These are phyloP conservation scores for Monosporascus ibericus DNA, from an alignment of 2,329 filamentous ascomycete genomes.

Conservation along the genomic window DNA sequence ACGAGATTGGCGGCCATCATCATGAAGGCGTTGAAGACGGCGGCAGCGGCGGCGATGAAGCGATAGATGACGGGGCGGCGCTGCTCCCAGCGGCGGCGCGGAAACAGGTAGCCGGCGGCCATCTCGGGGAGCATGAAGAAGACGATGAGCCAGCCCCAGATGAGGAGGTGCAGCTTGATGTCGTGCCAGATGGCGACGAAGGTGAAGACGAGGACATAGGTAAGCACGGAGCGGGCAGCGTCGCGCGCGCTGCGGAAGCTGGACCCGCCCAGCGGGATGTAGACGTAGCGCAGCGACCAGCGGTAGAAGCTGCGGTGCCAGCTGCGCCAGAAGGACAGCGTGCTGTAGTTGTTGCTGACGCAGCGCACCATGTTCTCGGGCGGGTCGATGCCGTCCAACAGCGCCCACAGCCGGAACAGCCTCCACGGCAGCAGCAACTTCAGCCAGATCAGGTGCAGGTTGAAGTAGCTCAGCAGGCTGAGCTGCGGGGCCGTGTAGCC, in stretches of 20 bases:
- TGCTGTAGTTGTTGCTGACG: constrained; percentile 90
- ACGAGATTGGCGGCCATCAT: constrained; percentile 96
- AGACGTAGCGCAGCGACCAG: constrained; percentile 91
- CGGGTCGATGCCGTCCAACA: constrained; percentile 86
- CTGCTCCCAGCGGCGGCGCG: constrained; percentile 61
- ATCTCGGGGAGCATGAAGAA: constrained; percentile 91
- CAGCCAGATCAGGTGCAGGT: constrained; percentile 95
- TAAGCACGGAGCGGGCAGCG: constrained; percentile 57
- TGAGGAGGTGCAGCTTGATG: constrained; percentile 80
- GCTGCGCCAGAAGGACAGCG: constrained; percentile 85
- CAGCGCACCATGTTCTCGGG: constrained; percentile 98
- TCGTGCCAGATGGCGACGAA: constrained; percentile 99
- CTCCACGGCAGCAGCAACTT: constrained; percentile 96
- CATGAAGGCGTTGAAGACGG: constrained; percentile 80
- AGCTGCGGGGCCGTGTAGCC: constrained; percentile 83
- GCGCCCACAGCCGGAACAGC: constrained; percentile 95
- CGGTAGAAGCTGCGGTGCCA: constrained; percentile 97
- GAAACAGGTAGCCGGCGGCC: constrained; percentile 65
- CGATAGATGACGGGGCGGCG: constrained; percentile 66
- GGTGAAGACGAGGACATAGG: constrained; percentile 82
- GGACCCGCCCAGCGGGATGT: constrained; percentile 78
- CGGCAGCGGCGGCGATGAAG: constrained; percentile 72
- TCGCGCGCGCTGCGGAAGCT: constrained; percentile 39
- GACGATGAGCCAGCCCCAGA: constrained; percentile 96
- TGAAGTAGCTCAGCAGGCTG: constrained; percentile 87